phyloP scores from a whole-genome alignment of 2,329 filamentous ascomycete genomes.

The Simplicillium aogashimaense region DNA sequence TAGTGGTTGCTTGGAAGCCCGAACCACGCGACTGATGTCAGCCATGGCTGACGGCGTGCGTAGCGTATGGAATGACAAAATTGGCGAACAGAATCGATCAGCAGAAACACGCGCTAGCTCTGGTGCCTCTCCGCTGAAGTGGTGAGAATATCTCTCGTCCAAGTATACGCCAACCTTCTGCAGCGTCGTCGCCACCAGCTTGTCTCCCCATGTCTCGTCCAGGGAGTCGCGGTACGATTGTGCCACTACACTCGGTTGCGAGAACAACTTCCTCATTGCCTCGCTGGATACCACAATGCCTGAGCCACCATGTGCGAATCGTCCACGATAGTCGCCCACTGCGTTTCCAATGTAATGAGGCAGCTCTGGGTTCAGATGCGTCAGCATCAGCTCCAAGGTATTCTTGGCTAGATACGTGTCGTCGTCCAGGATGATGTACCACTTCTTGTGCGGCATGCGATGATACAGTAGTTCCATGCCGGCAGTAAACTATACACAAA shows the following conservation, averaged over 20 bases:
- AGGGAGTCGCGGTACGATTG: constrained; percentile 36
- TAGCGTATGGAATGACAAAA: constrained; percentile 44
- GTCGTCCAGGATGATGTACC: constrained; percentile 49
- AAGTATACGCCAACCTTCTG: constrained; percentile 44
- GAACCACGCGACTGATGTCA: constrained; percentile 30
- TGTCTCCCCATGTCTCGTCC: constrained; percentile 43
- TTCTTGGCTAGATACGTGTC: constrained; percentile 44
- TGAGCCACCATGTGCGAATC: constrained; percentile 49
- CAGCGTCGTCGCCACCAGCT: constrained; percentile 40
- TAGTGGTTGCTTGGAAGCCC: constrained; percentile 26
- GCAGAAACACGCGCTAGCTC: constrained; percentile 35
- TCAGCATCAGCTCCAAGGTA: constrained; percentile 36
- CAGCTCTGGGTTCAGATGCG: constrained; percentile 34
- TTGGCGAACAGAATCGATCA: constrained; percentile 43
- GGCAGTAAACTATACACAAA: constrained; percentile 35
- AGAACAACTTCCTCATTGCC: constrained; percentile 36
- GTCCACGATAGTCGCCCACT: constrained; percentile 43
- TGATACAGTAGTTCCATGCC: constrained; percentile 42
- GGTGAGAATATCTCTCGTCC: constrained; percentile 40
- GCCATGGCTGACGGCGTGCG: constrained; percentile 34
- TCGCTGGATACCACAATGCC: constrained; percentile 41
- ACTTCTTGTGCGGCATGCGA: constrained; percentile 42
- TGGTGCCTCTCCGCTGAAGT: constrained; percentile 47
- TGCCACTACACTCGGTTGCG: constrained; percentile 29
- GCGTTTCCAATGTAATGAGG: constrained; percentile 46